A percentile compares a stretch with the other conserved stretches of the same genome.
phyloP scores from a whole-genome alignment of 192 early-diverging fungal genomes.

The Coemansia sp. region DNA sequence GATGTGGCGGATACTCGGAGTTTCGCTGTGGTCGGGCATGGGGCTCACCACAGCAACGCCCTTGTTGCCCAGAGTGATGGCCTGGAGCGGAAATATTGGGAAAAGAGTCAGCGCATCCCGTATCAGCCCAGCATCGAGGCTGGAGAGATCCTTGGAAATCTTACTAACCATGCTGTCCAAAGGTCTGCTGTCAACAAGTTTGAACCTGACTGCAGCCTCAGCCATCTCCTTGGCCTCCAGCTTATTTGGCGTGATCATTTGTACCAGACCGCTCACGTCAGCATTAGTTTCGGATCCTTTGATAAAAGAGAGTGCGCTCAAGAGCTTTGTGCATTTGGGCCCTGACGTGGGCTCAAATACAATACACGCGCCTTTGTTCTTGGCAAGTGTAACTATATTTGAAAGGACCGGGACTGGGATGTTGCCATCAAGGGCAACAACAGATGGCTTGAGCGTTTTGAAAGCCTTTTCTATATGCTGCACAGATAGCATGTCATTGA shows the following conservation, averaged over 20 bases:
- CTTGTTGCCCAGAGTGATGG: slow-evolving; percentile 70
- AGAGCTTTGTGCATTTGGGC: slow-evolving; percentile 68
- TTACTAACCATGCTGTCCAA: slow-evolving; percentile 12
- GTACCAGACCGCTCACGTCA: slow-evolving; percentile 27
- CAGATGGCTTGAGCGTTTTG: slow-evolving; percentile 4
- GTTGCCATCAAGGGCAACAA: slow-evolving; percentile 80
- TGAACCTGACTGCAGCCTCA: slow-evolving; percentile 22
- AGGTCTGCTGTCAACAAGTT: slow-evolving; percentile 12
- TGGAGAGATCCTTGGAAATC: slow-evolving; percentile 10
- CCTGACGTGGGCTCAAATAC: slow-evolving; percentile 94
- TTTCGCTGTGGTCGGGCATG: neutral
- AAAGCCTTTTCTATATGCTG: slow-evolving; percentile 16
- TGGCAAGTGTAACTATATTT: slow-evolving; percentile 47
- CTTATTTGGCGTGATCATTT: slow-evolving; percentile 71
- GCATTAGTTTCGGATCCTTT: slow-evolving; percentile 13
- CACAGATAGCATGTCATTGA: slow-evolving; percentile 62
- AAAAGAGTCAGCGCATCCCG: slow-evolving; percentile 40
- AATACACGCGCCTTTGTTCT: slow-evolving; percentile 19
- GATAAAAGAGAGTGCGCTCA: slow-evolving; percentile 50
- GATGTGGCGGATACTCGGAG: slow-evolving; percentile 20
- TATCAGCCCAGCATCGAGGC: slow-evolving; percentile 13
- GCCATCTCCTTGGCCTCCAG: slow-evolving; percentile 70
- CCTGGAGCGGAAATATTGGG: slow-evolving; percentile 56
- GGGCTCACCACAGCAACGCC: slow-evolving; percentile 58
- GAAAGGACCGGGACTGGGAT: slow-evolving; percentile 52